Percentiles rank a stretch among this genome's conserved stretches.
Conservation (phyloP, 106 monocot species). For the Dendrobium chrysotoxum region DNA sequence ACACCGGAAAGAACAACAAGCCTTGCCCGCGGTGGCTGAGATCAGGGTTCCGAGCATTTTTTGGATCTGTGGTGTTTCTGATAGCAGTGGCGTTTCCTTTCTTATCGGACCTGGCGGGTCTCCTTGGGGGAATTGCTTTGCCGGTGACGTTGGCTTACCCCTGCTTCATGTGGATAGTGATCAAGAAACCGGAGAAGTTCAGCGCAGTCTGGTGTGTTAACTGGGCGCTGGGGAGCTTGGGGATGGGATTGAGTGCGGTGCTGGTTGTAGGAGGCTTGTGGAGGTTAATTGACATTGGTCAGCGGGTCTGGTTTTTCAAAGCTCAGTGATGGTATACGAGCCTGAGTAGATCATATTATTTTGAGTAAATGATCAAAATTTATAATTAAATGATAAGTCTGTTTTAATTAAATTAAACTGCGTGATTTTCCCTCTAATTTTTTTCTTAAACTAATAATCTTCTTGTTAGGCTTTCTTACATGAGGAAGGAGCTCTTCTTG, state of each 20-base stretch:
- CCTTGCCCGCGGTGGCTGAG: conserved; percentile 73
- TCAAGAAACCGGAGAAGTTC: conserved; percentile 56
- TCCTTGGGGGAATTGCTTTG: conserved; percentile 67
- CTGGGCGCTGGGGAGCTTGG: conserved; percentile 51
- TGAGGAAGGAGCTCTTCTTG: no score
- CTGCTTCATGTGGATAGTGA: conserved; percentile 77
- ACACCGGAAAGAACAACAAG: conserved; percentile 43
- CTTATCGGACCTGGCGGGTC: conserved; percentile 54
- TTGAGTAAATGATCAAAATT: no score
- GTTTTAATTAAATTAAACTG: no score
- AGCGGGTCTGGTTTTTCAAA: conserved; percentile 70
- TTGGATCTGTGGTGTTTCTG: conserved; percentile 40
- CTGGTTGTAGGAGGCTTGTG: conserved; percentile 48
- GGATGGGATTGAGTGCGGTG: conserved; percentile 55
- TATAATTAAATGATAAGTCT: no score
- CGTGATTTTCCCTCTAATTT: no score
- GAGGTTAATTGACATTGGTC: conserved; percentile 46
- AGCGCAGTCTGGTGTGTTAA: conserved; percentile 60
- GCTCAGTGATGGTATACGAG: conserved; percentile 25
- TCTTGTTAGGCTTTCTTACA: no score
- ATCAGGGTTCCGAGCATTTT: conserved; percentile 41
- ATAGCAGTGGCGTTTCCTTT: conserved; percentile 75
- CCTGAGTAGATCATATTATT: no score
- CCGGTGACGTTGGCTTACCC: conserved; percentile 78
- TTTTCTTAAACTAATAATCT: no score